phyloP scores from a whole-genome alignment of 768 basidiomycete genomes.

The Kockovaella imperatae region DNA sequence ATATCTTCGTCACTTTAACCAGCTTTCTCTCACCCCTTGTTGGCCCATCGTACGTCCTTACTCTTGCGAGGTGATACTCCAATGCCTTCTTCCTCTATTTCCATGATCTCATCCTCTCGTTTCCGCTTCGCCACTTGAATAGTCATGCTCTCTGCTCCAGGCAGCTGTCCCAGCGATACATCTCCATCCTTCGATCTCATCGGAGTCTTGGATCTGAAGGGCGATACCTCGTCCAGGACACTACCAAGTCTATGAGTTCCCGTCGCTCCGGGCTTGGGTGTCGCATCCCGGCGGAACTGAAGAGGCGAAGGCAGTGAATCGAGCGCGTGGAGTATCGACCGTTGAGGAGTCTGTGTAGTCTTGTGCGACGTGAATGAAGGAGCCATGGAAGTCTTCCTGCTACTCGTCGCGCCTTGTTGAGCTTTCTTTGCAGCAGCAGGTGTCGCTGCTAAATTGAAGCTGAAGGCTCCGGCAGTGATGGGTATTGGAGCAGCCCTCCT shows the following conservation, averaged over 20 bases:
- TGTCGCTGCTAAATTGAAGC: background rate
- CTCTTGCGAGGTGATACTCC: conserved; percentile 28
- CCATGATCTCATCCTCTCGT: background rate
- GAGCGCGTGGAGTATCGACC: background rate
- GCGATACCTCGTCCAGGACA: background rate
- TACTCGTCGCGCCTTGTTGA: background rate
- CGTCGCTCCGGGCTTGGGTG: background rate
- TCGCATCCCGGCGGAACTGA: no score
- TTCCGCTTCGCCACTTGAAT: background rate
- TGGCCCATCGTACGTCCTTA: conserved; percentile 19
- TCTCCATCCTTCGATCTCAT: background rate
- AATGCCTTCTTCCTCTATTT: conserved; percentile 25
- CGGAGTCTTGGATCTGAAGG: background rate
- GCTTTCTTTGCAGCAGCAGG: conserved; percentile 1
- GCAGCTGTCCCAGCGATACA: background rate
- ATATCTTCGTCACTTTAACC: background rate
- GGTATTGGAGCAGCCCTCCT: background rate
- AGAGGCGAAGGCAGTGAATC: conserved; percentile 2
- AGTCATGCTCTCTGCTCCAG: background rate
- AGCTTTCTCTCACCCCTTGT: conserved; percentile 17
- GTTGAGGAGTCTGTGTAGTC: background rate
- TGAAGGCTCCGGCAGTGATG: conserved; percentile 1
- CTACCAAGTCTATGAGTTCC: background rate
- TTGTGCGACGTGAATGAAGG: background rate
- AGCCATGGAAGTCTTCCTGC: background rate